Percentiles rank a stretch among this genome's conserved stretches.
Evolutionary conservation across 768 basidiomycete species (phyloP).

Genomic region (Hemileccinum impolitum): DNA sequence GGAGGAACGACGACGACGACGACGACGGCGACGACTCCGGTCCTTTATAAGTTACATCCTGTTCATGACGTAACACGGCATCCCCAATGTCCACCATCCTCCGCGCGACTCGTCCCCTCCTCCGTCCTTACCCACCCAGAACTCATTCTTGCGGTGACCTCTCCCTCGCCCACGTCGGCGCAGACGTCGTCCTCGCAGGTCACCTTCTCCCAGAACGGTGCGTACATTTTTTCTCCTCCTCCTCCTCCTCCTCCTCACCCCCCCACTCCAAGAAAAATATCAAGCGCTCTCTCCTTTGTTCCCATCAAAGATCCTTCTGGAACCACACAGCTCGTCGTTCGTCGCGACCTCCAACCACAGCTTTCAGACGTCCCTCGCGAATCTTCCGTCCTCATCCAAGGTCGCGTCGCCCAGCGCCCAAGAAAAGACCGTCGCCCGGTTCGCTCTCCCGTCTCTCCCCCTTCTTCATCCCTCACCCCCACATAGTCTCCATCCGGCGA

Average conservation of each 20-base stretch:
- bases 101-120: background rate
- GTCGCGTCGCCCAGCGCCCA: constrained; percentile 66
- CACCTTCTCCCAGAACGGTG: constrained; percentile 83
- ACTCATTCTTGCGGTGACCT: constrained; percentile 68
- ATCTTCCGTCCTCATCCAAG: constrained; percentile 74
- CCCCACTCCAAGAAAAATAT: constrained; percentile 53
- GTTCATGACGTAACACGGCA: constrained; percentile 16
- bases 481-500: constrained; percentile 61
- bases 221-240: no score
- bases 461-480: constrained; percentile 4
- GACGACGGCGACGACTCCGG: no score
- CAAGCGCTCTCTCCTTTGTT: constrained; percentile 76
- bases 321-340: constrained; percentile 72
- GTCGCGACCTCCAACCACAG: constrained; percentile 39
- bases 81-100: background rate
- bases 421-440: constrained; percentile 59
- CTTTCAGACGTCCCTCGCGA: constrained; percentile 71
- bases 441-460: constrained; percentile 24
- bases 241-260: no score
- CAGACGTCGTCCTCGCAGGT: constrained; percentile 68
- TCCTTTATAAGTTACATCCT: no score
- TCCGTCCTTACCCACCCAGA: constrained; percentile 50
- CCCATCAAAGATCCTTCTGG: constrained; percentile 78
- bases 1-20: no score
- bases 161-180: constrained; percentile 47